Conservation (phyloP, 2,329 filamentous ascomycete genomes). For the Ophiostoma perfectum region DNA sequence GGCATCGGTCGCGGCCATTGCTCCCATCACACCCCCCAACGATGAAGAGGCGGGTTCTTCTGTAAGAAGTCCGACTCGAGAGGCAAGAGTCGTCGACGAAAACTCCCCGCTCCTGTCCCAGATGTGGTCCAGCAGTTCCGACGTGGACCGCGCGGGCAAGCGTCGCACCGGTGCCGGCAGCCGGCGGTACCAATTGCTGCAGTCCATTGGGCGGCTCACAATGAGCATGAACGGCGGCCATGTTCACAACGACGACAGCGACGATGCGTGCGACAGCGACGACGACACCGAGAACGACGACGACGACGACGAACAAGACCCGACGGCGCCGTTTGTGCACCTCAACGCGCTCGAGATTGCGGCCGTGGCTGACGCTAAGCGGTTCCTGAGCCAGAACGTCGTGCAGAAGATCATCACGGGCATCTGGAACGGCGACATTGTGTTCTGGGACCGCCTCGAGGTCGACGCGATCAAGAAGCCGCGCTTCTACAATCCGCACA, state of each 20-base stretch:
- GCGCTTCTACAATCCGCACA: slow-evolving; percentile 64
- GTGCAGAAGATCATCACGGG: slow-evolving; percentile 79
- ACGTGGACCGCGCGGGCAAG: not conserved
- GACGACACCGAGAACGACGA: slow-evolving; percentile 38
- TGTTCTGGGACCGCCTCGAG: slow-evolving; percentile 78
- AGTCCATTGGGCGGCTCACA: slow-evolving; percentile 53
- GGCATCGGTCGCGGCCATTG: slow-evolving; percentile 1
- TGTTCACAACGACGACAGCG: slow-evolving; percentile 49
- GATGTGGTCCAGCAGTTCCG: slow-evolving; percentile 20
- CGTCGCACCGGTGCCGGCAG: slow-evolving; percentile 35
- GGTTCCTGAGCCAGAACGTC: slow-evolving; percentile 72
- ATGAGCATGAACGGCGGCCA: slow-evolving; percentile 39
- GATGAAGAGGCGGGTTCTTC: slow-evolving; percentile 21
- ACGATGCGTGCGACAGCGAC: slow-evolving; percentile 41
- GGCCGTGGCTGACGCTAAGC: slow-evolving; percentile 73
- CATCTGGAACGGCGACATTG: slow-evolving; percentile 80
- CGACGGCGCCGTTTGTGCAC: slow-evolving; percentile 66
- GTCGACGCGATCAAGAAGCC: slow-evolving; percentile 69
- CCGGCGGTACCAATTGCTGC: slow-evolving; percentile 46
- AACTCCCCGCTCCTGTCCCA: slow-evolving; percentile 23
- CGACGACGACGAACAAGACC: slow-evolving; percentile 51
- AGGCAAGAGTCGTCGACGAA: slow-evolving; percentile 19
- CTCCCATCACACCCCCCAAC: not conserved
- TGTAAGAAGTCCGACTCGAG: not conserved
- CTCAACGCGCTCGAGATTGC: slow-evolving; percentile 86